A percentile compares a stretch with the other conserved stretches of the same genome.
phyloP scores from a whole-genome alignment of 768 basidiomycete genomes.

The Leccinum boreale region DNA sequence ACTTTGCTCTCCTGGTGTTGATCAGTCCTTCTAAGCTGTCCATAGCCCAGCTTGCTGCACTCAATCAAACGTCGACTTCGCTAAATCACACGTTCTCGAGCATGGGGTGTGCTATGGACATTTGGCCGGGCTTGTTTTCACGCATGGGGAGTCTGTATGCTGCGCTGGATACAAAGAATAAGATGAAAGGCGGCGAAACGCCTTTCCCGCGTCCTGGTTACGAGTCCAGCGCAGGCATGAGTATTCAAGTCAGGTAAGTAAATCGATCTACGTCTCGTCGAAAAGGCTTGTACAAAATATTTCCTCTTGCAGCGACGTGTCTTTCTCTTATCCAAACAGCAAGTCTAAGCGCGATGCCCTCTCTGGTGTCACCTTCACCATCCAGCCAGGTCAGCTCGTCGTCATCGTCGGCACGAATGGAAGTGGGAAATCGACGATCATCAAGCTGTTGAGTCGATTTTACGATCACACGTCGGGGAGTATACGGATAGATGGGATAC shows the following conservation, averaged over 20 bases:
- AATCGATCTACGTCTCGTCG: not conserved
- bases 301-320: slow-evolving; percentile 40
- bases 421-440: slow-evolving; percentile 35
- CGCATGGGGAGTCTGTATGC: slow-evolving; percentile 24
- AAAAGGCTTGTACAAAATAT: not conserved
- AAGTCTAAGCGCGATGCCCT: slow-evolving; percentile 22
- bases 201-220: slow-evolving; percentile 22
- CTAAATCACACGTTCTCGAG: slow-evolving; percentile 22
- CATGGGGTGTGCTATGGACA: slow-evolving; percentile 2
- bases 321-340: slow-evolving; percentile 50
- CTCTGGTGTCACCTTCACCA: slow-evolving; percentile 27
- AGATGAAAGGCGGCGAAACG: slow-evolving; percentile 25
- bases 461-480: slow-evolving; percentile 33
- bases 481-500: slow-evolving; percentile 38
- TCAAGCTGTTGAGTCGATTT: slow-evolving; percentile 39
- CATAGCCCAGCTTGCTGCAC: slow-evolving; percentile 29
- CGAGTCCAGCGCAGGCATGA: slow-evolving; percentile 12
- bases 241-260: slow-evolving; percentile 18
- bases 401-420: slow-evolving; percentile 36
- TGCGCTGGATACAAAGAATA: slow-evolving; percentile 16
- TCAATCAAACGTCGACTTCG: slow-evolving; percentile 24
- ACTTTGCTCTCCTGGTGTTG: slow-evolving; percentile 28
- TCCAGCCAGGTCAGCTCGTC: slow-evolving; percentile 32
- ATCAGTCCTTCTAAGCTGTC: slow-evolving; percentile 25
- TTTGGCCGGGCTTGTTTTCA: slow-evolving; percentile 17